Conservation (phyloP, 164 flowering plant species). For the Nymphaea thermarum region DNA sequence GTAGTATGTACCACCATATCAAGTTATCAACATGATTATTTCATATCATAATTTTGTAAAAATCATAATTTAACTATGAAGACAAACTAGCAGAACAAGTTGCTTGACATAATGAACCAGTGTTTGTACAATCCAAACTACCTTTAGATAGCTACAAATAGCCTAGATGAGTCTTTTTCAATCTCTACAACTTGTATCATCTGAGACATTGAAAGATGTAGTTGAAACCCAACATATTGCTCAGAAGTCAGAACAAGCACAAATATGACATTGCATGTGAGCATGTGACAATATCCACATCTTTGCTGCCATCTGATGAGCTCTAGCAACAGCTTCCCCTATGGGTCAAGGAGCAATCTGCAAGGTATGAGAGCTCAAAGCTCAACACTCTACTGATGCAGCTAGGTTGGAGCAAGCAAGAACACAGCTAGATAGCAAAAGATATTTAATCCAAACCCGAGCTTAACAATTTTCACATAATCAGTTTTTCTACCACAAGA, state of each 20-base stretch:
- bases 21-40: too few relatives aligned
- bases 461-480: too few relatives aligned
- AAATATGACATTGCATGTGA: background rate
- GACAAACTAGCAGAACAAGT: too few relatives aligned
- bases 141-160: too few relatives aligned
- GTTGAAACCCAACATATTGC: background rate
- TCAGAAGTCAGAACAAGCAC: background rate
- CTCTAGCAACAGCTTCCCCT: background rate
- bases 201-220: background rate
- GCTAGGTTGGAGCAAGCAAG: background rate
- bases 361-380: background rate
- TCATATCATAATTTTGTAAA: too few relatives aligned
- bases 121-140: too few relatives aligned
- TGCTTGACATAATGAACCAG: too few relatives aligned
- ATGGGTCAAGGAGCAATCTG: background rate
- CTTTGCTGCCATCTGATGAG: background rate
- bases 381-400: background rate
- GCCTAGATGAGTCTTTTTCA: too few relatives aligned
- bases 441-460: too few relatives aligned
- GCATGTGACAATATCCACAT: background rate
- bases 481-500: too few relatives aligned
- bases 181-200: background rate
- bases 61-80: too few relatives aligned
- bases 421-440: background rate
- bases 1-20: too few relatives aligned